Evolutionary conservation across 208 protist genomes (phyloP), one percentile per base, ranked within the genome.

Genomic region (Tetramitus jugosus): DNA sequence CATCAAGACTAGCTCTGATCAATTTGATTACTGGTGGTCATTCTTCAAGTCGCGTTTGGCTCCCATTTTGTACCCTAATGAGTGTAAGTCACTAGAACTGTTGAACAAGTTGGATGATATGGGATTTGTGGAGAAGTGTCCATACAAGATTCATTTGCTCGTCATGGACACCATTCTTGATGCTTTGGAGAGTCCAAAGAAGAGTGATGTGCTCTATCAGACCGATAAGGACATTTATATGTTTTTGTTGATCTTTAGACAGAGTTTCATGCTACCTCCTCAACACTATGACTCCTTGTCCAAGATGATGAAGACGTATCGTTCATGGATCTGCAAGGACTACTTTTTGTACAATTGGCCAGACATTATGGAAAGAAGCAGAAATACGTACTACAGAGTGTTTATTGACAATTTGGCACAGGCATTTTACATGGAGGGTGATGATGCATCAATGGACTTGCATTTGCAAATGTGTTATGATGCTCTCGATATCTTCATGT

Each of bases 291-390:
- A 71, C 23, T 26, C 23, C 3, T 45, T 49, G 6, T 4, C 35
- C 17, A 42, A 46, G 23, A 71, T 71, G 64, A n/a, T 71, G 23
- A 71, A 45, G 31, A 71, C 64, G 14, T 71, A 71, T 71, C 35
- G 39, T 33, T 45, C 64, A 46, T 71, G 64, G 64, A 71, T 71
- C 33, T 71, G 64, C 29, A 42, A n/a, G 29, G 64, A 71, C 33
- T 71, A 45, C 10, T 49, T 71, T 46, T 17, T 49, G 8, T 71
- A 71, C 64, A 33, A n/a, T 35, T 71, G 64, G 64, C 64, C 64
- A 26, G 64, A 71, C 23, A 71, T 71, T 46, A 71, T 71, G 64
- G 64, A 71, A 46, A 71, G 64, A 71, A 71, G 35, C 39, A 71
- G 64, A 71, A 71, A 71, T 46, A 35, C 49, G 3, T 71, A 71